These are phyloP conservation scores for Calycina herbarum DNA, from an alignment of 2,329 filamentous ascomycete genomes.

Conservation along the genomic window DNA sequence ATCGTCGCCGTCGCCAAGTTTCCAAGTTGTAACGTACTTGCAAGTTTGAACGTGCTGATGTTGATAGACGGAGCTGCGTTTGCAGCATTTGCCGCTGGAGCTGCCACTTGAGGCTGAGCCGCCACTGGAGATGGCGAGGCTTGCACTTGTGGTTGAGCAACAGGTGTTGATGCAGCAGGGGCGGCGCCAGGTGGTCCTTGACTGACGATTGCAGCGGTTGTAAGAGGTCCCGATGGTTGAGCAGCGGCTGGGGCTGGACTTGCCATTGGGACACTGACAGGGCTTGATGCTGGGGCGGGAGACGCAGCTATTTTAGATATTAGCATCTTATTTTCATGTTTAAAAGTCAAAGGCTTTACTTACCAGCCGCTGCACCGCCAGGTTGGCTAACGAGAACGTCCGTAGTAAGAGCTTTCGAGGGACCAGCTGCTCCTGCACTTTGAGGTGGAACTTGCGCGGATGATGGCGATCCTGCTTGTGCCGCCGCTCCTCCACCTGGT, in stretches of 20 bases:
- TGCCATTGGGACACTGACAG: neutral
- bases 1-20: conserved; percentile 29
- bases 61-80: conserved; percentile 26
- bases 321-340: too few species aligned
- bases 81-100: conserved; percentile 8
- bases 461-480: neutral
- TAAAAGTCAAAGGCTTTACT: neutral
- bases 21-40: conserved; percentile 33
- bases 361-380: neutral
- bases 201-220: conserved; percentile 10
- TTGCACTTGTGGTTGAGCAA: conserved; percentile 2
- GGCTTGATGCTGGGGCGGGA: neutral
- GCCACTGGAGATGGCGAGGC: conserved; percentile 6
- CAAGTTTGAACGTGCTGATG: conserved; percentile 34
- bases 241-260: neutral
- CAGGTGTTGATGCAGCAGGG: conserved; percentile 4
- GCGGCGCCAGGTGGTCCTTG: neutral
- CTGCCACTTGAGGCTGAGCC: neutral
- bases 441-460: neutral
- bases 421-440: neutral
- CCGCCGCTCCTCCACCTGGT: neutral
- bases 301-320: too few species aligned
- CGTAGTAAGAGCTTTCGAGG: neutral
- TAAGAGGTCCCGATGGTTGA: neutral
- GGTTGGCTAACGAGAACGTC: neutral